Conservation (phyloP, 2,329 filamentous ascomycete species). For the Colletotrichum sp. region DNA sequence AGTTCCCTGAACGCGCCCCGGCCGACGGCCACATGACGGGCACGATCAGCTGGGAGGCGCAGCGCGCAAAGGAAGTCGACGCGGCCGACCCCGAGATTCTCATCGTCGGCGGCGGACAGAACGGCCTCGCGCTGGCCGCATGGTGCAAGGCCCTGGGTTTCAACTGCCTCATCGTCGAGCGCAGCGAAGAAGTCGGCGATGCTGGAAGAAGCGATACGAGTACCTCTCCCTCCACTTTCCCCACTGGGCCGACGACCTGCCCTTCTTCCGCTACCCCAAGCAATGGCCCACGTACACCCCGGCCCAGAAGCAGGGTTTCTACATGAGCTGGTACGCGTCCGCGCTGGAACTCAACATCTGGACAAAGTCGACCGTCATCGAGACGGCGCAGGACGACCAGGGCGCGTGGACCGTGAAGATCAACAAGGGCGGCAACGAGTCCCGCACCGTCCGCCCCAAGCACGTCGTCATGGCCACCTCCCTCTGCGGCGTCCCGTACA, state of each 20-base stretch:
- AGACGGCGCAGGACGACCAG: not conserved
- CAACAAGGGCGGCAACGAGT: constrained; percentile 30
- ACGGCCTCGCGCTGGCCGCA: not conserved
- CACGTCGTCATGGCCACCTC: constrained; percentile 61
- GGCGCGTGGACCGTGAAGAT: not conserved
- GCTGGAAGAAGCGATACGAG: constrained; percentile 28
- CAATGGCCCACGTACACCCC: constrained; percentile 15
- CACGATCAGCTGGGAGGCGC: not conserved
- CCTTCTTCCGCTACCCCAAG: not conserved
- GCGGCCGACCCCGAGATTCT: not conserved
- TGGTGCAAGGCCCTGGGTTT: rapidly evolving
- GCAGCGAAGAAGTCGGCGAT: constrained; percentile 26
- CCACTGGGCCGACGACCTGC: not conserved
- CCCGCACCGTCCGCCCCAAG: constrained; percentile 49
- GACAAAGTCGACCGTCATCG: not conserved
- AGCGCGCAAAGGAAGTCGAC: not conserved
- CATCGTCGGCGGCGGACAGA: not conserved
- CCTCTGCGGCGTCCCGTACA: constrained; percentile 49
- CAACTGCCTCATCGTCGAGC: not conserved
- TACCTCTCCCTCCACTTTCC: not conserved
- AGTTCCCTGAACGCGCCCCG: not conserved
- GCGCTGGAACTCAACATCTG: not conserved
- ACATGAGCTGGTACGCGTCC: not conserved
- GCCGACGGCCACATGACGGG: not conserved
- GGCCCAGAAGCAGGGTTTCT: not conserved